A percentile compares a stretch with the other conserved stretches of the same genome.
These are phyloP conservation scores for Pyrenophora graminea DNA, from an alignment of 2,329 filamentous ascomycete species.

Conservation along the genomic window DNA sequence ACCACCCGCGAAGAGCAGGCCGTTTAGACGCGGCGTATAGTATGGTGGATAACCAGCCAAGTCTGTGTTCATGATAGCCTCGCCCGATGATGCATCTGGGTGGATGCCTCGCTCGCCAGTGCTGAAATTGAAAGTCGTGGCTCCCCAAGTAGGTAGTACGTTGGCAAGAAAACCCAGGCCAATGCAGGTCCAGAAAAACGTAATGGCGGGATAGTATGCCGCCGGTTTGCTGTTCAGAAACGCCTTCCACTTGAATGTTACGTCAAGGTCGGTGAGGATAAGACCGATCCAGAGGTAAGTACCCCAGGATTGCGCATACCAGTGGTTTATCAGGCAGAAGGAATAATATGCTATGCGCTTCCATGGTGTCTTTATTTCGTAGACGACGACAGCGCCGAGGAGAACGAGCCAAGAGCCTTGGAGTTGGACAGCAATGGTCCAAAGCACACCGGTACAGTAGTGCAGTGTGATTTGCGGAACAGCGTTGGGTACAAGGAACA, in stretches of 20 bases:
- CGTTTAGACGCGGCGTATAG: conserved; percentile 51
- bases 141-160: conserved; percentile 43
- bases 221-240: conserved; percentile 43
- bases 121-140: conserved; percentile 43
- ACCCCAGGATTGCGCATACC: conserved; percentile 55
- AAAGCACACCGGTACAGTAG: conserved; percentile 56
- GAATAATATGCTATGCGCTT: conserved; percentile 54
- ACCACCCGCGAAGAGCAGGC: conserved; percentile 48
- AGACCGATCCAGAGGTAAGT: conserved; percentile 53
- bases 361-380: conserved; percentile 52
- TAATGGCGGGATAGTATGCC: conserved; percentile 46
- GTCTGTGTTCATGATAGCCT: conserved; percentile 41
- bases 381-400: conserved; percentile 50
- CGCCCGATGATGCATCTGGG: conserved; percentile 48
- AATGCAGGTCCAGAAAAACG: conserved; percentile 36
- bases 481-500: conserved; percentile 55
- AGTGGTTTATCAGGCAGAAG: conserved; percentile 51
- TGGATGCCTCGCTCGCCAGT: conserved; percentile 51
- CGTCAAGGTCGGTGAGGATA: conserved; percentile 52
- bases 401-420: conserved; percentile 54
- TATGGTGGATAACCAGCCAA: conserved; percentile 50
- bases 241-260: conserved; percentile 52
- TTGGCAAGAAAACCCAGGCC: conserved; percentile 44
- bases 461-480: conserved; percentile 54
- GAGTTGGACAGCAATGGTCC: conserved; percentile 56